Evolutionary conservation across 805 yeast genomes (phyloP).

Genomic region (Starmerella stigmatis): DNA sequence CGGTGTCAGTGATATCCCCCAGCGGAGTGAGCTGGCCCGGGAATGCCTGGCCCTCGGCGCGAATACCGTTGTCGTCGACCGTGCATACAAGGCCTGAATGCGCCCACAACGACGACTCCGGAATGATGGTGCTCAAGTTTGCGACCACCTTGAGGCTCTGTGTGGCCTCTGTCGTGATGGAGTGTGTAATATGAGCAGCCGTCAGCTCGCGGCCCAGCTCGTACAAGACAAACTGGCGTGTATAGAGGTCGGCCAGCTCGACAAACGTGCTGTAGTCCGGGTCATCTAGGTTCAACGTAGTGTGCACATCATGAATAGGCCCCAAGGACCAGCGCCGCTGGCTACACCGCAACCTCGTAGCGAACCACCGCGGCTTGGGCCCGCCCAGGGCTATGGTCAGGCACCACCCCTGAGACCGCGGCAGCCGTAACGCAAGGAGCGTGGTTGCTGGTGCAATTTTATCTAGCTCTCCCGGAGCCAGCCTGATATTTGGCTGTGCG

Average conservation of each 20-base stretch:
- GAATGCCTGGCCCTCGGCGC: constrained; percentile 17
- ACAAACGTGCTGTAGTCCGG: constrained; percentile 28
- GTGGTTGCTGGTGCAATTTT: constrained; percentile 26
- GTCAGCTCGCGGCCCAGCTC: constrained; percentile 28
- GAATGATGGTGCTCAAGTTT: constrained; percentile 17
- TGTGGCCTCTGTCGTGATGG: constrained; percentile 12
- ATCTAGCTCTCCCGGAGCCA: constrained; percentile 40
- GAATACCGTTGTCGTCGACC: constrained; percentile 10
- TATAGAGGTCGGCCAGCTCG: constrained; percentile 23
- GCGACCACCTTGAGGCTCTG: constrained; percentile 15
- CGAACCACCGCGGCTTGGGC: constrained; percentile 21
- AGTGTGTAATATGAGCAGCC: constrained; percentile 21
- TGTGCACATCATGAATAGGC: constrained; percentile 17
- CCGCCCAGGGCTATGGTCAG: constrained; percentile 29
- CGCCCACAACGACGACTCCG: constrained; percentile 21
- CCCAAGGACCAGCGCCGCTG: constrained; percentile 25
- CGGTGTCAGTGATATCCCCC: constrained; percentile 7
- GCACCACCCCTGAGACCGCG: constrained; percentile 34
- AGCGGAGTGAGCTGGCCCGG: constrained; percentile 11
- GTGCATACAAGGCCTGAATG: constrained; percentile 21
- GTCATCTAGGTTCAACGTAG: constrained; percentile 13
- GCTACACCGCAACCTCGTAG: constrained; percentile 17
- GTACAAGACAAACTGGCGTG: constrained; percentile 27
- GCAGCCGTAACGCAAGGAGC: constrained; percentile 28
- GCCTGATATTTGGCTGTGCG: constrained; percentile 42